Base-by-base conservation (phyloP, 2,329 filamentous ascomycete genomes). In the Neonectria ditissima region DNA sequence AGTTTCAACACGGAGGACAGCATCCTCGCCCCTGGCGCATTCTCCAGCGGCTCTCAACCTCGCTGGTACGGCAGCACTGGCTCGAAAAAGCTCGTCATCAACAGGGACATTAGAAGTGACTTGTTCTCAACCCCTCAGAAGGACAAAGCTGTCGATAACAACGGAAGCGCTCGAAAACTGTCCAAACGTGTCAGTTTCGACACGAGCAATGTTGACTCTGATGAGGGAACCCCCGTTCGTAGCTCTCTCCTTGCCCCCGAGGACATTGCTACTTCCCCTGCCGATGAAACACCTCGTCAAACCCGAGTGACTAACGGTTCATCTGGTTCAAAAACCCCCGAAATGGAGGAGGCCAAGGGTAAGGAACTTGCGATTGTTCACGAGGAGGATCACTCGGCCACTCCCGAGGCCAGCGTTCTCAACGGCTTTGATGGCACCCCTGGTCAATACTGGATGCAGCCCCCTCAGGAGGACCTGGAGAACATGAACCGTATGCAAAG, bases 181-280 rank as follows among this genome's bases (percentile, higher is more conserved):
- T 90, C 91, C 68, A 97, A 97, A 83, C 90, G 92, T 56, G 96
- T 99, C 55, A 97, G 94, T 81, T 99, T 98, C 73, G 94, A 97
- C 75, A 89, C 90, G 4, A 86, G 86, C 72, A 85, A 67, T 76
- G 84, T 76, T 5, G 77, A 80, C 4, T 64, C 62, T 10, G 78
- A 79, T 4, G 76, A 80, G 4, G 73, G 69, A 2, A 76, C 78
- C 5, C 76, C 79, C 16, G 69, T 77, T 30, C 76, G 77, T 5
- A 66, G 69, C 34, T 73, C 77, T 55, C 73, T 80, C 9, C 76
- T 79, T n/a, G 75, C 78, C 18, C 72, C 79, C 20, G 73, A 75
- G 6, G 76, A 74, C 34, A 68, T 74, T 3, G 68, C 75, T 6
- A 69, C 65, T 34, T 72, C 77, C 4, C 70, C 76, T 44, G 62